phyloP scores from a whole-genome alignment of 495 filamentous ascomycete species.

The Lasiosphaeria miniovina region DNA sequence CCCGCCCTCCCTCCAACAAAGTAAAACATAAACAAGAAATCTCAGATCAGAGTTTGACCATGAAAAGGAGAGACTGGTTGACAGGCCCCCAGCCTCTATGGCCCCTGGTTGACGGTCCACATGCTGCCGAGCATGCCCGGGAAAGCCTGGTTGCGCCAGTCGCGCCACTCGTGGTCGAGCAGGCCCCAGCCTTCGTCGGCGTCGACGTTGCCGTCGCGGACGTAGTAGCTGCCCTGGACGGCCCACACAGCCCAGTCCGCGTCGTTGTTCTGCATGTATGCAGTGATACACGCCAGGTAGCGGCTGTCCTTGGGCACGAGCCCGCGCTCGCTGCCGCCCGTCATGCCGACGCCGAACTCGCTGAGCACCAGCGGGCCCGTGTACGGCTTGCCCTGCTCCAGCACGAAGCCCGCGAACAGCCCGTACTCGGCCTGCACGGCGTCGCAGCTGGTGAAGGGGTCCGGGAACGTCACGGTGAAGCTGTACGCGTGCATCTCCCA shows the following conservation, averaged over 20 bases:
- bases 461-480: slow-evolving; percentile 45
- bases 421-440: slow-evolving; percentile 39
- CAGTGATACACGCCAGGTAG: slow-evolving; percentile 42
- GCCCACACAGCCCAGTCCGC: slow-evolving; percentile 52
- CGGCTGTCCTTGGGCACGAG: slow-evolving; percentile 33
- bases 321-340: slow-evolving; percentile 32
- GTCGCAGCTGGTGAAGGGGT: slow-evolving; percentile 37
- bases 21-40: neutral
- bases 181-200: slow-evolving; percentile 46
- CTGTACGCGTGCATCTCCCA: slow-evolving; percentile 54
- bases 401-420: slow-evolving; percentile 42
- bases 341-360: slow-evolving; percentile 52
- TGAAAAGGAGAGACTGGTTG: too few species aligned
- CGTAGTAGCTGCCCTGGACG: slow-evolving; percentile 49
- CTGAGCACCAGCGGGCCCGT: slow-evolving; percentile 47
- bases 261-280: slow-evolving; percentile 45
- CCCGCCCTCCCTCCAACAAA: neutral
- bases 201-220: slow-evolving; percentile 41
- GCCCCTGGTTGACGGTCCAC: slow-evolving; percentile 44
- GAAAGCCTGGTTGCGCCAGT: slow-evolving; percentile 43
- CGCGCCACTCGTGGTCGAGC: slow-evolving; percentile 42
- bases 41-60: too few species aligned
- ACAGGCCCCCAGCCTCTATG: slow-evolving; percentile 19
- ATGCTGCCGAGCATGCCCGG: slow-evolving; percentile 34
- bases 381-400: slow-evolving; percentile 39